These are phyloP conservation scores for Pelargonium citronellum DNA, from an alignment of 441 rosid species.

Conservation along the genomic window DNA sequence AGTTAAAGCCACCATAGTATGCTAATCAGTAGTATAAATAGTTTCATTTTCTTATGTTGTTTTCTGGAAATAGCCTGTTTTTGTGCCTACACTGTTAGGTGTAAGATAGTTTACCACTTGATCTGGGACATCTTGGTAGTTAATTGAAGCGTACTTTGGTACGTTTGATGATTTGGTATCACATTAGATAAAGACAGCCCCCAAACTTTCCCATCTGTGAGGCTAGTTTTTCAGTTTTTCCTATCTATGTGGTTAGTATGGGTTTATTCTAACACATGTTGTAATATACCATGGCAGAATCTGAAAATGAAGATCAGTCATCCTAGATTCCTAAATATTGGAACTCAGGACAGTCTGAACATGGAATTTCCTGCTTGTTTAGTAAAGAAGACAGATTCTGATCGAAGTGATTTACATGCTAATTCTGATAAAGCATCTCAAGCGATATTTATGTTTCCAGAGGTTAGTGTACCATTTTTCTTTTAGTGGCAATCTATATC, in stretches of 20 bases:
- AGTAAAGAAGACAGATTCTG: constrained; percentile 39
- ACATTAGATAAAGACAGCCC: constrained; percentile 9
- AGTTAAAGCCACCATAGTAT: constrained; percentile 12
- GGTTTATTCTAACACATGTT: constrained; percentile 16
- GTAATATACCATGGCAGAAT: constrained; percentile 46
- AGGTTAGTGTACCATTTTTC: constrained; percentile 46
- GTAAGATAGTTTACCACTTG: constrained; percentile 4
- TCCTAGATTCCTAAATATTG: constrained; percentile 66
- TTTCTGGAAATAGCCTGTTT: background rate
- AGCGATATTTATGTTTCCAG: constrained; percentile 65
- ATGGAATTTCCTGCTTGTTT: constrained; percentile 61
- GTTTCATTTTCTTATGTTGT: background rate
- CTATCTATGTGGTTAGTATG: constrained; percentile 12
- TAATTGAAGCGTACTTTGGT: constrained; percentile 4
- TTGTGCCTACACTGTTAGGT: background rate
- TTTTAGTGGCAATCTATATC: constrained; percentile 18
- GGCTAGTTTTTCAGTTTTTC: constrained; percentile 12
- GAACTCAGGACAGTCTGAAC: constrained; percentile 47
- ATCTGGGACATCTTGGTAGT: constrained; percentile 1
- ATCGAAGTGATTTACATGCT: constrained; percentile 29
- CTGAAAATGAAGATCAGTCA: constrained; percentile 89
- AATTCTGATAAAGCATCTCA: constrained; percentile 33
- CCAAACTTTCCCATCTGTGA: background rate
- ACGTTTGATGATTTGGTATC: background rate
- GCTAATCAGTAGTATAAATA: constrained; percentile 3